phyloP scores from a whole-genome alignment of 129 eudicot species.

The Sambucus nigra region DNA sequence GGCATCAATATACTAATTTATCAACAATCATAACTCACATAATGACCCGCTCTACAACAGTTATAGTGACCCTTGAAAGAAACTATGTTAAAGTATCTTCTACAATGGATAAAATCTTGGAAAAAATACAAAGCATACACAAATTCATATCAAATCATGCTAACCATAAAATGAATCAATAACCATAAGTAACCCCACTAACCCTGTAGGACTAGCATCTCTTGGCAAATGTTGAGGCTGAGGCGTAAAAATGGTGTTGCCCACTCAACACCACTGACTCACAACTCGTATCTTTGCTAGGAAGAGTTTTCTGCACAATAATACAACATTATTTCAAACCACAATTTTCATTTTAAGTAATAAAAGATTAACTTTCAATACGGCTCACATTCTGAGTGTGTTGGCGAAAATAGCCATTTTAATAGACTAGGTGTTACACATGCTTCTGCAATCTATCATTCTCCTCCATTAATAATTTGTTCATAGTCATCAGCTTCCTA shows the following conservation, averaged over 20 bases:
- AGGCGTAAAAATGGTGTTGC: slow-evolving; percentile 67
- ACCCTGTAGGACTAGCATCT: slow-evolving; percentile 99
- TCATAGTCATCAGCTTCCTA: slow-evolving; percentile 84
- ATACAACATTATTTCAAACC: too few relatives aligned
- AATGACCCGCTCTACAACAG: slow-evolving; percentile 99
- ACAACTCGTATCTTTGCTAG: slow-evolving; percentile 71
- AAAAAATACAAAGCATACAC: slow-evolving; percentile 19
- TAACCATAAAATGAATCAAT: slow-evolving; percentile 25
- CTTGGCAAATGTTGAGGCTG: slow-evolving; percentile 73
- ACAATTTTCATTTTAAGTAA: background rate
- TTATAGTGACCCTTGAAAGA: slow-evolving; percentile 97
- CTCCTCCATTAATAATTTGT: slow-evolving; percentile 90
- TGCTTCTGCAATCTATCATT: slow-evolving; percentile 93
- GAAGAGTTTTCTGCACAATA: slow-evolving; percentile 40
- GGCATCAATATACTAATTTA: too few relatives aligned
- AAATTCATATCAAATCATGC: too few relatives aligned
- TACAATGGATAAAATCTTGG: slow-evolving; percentile 93
- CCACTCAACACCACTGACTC: slow-evolving; percentile 91
- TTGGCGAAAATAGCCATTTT: slow-evolving; percentile 78
- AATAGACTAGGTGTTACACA: slow-evolving; percentile 87
- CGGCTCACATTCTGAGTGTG: slow-evolving; percentile 64
- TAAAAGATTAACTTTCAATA: background rate
- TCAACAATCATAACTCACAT: too few relatives aligned
- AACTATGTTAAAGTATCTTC: slow-evolving; percentile 97
- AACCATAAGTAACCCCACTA: slow-evolving; percentile 36